A percentile compares a stretch with the other conserved stretches of the same genome.
phyloP scores from a whole-genome alignment of 345 rosid species.

The Raphanus sativus region DNA sequence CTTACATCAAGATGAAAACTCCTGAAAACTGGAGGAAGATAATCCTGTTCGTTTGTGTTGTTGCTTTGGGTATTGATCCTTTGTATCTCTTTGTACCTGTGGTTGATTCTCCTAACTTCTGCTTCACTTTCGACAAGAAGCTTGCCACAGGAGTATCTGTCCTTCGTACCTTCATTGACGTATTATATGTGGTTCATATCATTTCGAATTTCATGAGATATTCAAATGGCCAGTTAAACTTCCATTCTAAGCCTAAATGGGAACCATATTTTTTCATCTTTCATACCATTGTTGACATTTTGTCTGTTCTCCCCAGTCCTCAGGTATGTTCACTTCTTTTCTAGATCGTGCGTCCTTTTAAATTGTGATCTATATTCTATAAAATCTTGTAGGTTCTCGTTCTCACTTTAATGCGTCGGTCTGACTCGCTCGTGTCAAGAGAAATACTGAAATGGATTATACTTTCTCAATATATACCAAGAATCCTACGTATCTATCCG shows the following conservation, averaged over 20 bases:
- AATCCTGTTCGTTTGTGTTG: constrained; percentile 4
- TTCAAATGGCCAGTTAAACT: not conserved
- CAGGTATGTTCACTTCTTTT: constrained; percentile 26
- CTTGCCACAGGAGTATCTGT: constrained; percentile 10
- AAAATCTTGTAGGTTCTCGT: constrained; percentile 34
- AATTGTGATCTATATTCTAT: not conserved
- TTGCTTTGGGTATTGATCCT: constrained; percentile 36
- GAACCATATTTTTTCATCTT: not conserved
- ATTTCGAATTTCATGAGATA: not conserved
- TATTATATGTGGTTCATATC: constrained; percentile 11
- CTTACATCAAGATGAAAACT: constrained; percentile 38
- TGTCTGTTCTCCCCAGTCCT: constrained; percentile 35
- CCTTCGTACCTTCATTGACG: constrained; percentile 24
- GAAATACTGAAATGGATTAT: constrained; percentile 14
- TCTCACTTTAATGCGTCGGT: not conserved
- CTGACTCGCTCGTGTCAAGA: constrained; percentile 13
- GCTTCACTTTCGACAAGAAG: constrained; percentile 12
- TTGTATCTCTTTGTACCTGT: constrained; percentile 37
- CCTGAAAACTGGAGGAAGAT: constrained; percentile 19
- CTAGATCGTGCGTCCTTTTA: not conserved
- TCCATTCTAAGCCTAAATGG: not conserved
- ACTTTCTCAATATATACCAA: constrained; percentile 27
- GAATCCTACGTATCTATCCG: constrained; percentile 28
- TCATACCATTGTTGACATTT: constrained; percentile 9
- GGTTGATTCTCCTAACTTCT: not conserved